Conservation (phyloP, 2,329 filamentous ascomycete genomes). For the Penicillium concentricum region DNA sequence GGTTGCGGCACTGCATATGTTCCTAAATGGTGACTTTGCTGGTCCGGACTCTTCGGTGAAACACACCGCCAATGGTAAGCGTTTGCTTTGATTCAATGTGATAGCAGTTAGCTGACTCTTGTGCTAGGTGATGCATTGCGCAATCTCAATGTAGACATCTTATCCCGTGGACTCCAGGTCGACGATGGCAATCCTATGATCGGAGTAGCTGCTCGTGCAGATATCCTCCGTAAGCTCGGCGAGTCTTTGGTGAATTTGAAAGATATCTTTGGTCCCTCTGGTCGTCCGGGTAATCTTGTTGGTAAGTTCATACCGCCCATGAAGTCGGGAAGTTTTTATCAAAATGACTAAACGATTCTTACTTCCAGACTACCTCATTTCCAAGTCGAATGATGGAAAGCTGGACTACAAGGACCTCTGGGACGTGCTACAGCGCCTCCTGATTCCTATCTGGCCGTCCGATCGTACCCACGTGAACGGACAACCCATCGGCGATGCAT, state of each 20-base stretch:
- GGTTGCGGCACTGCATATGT: constrained; percentile 54
- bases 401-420: constrained; percentile 46
- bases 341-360: not conserved
- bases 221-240: constrained; percentile 46
- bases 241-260: constrained; percentile 40
- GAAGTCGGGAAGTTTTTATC: not conserved
- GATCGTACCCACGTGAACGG: constrained; percentile 45
- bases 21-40: constrained; percentile 44
- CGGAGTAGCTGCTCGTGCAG: constrained; percentile 46
- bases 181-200: constrained; percentile 47
- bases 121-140: constrained; percentile 34
- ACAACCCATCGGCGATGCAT: constrained; percentile 51
- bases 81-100: not conserved
- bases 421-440: constrained; percentile 44
- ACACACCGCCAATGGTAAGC: constrained; percentile 38
- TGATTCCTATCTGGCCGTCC: constrained; percentile 53
- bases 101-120: not conserved
- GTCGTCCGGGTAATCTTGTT: constrained; percentile 51
- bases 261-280: constrained; percentile 44
- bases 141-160: constrained; percentile 32
- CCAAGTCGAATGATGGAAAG: constrained; percentile 19
- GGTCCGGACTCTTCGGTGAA: constrained; percentile 12
- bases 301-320: constrained; percentile 36
- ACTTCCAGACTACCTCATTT: constrained; percentile 42
- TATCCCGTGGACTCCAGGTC: constrained; percentile 48